These are phyloP conservation scores for Sarocladiaceae sp. DNA, from an alignment of 2,329 filamentous ascomycete genomes.

Conservation along the genomic window DNA sequence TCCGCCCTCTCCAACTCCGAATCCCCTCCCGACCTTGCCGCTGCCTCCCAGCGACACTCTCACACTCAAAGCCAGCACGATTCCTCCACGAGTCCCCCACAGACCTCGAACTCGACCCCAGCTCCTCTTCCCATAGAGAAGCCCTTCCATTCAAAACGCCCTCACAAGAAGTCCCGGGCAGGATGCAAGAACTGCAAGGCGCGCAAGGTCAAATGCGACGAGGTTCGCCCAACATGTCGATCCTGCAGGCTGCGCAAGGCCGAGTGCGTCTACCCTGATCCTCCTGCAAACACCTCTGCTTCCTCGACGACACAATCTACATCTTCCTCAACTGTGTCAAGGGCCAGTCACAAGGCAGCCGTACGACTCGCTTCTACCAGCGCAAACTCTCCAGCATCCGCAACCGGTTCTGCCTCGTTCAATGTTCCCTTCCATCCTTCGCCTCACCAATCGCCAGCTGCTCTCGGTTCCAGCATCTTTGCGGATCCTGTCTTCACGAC, in stretches of 20 bases:
- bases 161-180: slow-evolving; percentile 48
- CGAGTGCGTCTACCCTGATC: slow-evolving; percentile 38
- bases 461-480: too few species aligned
- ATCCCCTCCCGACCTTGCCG: not conserved
- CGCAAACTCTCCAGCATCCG: not conserved
- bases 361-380: not conserved
- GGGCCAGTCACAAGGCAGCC: not conserved
- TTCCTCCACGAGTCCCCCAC: not conserved
- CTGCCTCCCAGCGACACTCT: too few species aligned
- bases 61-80: too few species aligned
- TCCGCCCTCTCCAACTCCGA: slow-evolving; percentile 1
- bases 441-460: too few species aligned
- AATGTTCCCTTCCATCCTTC: not conserved
- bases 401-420: too few species aligned
- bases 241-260: slow-evolving; percentile 42
- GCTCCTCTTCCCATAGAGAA: slow-evolving; percentile 6
- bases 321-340: slow-evolving; percentile 9
- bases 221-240: slow-evolving; percentile 42
- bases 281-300: not conserved
- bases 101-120: not conserved
- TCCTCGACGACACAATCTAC: not conserved
- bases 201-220: slow-evolving; percentile 51
- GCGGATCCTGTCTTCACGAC: not conserved
- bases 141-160: slow-evolving; percentile 38
- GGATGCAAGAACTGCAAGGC: slow-evolving; percentile 50